These are phyloP conservation scores for Phytophthora foliorum DNA, from an alignment of 352 stramenopile genomes.

Conservation along the genomic window DNA sequence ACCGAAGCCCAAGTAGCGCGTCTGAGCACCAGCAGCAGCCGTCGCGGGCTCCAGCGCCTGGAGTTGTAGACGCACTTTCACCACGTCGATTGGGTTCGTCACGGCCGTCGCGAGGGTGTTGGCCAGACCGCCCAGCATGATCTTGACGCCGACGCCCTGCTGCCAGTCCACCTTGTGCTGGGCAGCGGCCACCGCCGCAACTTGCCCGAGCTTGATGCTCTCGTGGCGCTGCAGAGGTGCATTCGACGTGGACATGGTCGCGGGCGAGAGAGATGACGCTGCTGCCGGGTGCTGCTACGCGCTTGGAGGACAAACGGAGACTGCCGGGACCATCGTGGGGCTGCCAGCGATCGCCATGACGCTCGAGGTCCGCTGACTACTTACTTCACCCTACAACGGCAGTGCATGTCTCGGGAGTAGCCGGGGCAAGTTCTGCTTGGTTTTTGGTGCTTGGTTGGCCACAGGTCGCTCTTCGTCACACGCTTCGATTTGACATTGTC, in stretches of 20 bases:
- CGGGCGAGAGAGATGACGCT: background rate
- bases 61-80: conserved; percentile 72
- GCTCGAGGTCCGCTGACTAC: conserved; percentile 17
- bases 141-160: conserved; percentile 61
- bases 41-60: conserved; percentile 42
- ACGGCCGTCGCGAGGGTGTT: conserved; percentile 55
- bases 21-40: conserved; percentile 43
- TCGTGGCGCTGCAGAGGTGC: conserved; percentile 18
- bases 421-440: background rate
- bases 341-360: conserved; percentile 5
- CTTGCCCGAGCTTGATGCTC: conserved; percentile 26
- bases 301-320: conserved; percentile 30
- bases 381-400: conserved; percentile 22
- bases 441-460: background rate
- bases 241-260: conserved; percentile 30
- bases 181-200: conserved; percentile 16
- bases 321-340: conserved; percentile 23
- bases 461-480: background rate
- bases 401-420: background rate
- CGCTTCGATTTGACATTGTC: background rate
- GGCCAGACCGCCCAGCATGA: conserved; percentile 60
- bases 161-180: conserved; percentile 51
- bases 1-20: conserved; percentile 63
- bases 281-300: conserved; percentile 6
- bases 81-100: conserved; percentile 71